A percentile compares a stretch with the other conserved stretches of the same genome.
Conservation (phyloP, 129 eudicot genomes). For the Pseudognaphalium luteoalbum region DNA sequence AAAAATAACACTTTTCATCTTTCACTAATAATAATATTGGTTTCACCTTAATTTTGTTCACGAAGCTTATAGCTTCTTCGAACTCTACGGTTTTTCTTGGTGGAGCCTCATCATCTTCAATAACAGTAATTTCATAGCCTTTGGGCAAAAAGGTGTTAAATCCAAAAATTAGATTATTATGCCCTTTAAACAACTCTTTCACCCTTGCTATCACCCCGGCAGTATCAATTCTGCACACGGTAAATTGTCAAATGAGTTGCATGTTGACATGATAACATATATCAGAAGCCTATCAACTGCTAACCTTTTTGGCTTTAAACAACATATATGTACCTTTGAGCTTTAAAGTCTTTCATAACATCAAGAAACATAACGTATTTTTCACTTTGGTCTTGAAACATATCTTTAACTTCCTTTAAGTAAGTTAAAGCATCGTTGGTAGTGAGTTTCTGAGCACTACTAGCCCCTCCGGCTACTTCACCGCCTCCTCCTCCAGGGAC, state of each 20-base stretch:
- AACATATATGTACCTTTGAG: conserved; percentile 63
- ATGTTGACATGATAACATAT: conserved; percentile 12
- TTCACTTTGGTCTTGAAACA: conserved; percentile 83
- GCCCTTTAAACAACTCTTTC: conserved; percentile 86
- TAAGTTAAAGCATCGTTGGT: conserved; percentile 84
- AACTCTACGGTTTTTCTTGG: conserved; percentile 86
- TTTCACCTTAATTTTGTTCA: conserved; percentile 94
- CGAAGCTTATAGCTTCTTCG: conserved; percentile 93
- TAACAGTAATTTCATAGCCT: conserved; percentile 81
- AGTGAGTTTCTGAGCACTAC: conserved; percentile 68
- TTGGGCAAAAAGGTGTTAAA: conserved; percentile 92
- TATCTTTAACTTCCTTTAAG: conserved; percentile 92
- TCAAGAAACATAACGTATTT: conserved; percentile 84
- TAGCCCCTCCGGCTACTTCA: conserved; percentile 43
- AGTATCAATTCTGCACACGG: conserved; percentile 72
- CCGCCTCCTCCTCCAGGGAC: conserved; percentile 55
- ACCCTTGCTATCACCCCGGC: conserved; percentile 87
- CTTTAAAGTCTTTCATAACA: conserved; percentile 91
- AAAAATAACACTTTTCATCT: conserved; percentile 4
- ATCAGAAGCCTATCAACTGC: not conserved
- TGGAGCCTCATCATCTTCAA: conserved; percentile 74
- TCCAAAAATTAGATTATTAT: conserved; percentile 71
- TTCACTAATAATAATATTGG: not conserved
- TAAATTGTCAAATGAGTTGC: conserved; percentile 11
- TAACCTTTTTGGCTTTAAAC: not conserved